phyloP scores from a whole-genome alignment of 2,329 filamentous ascomycete genomes.

The Fusarium tjaetaba region DNA sequence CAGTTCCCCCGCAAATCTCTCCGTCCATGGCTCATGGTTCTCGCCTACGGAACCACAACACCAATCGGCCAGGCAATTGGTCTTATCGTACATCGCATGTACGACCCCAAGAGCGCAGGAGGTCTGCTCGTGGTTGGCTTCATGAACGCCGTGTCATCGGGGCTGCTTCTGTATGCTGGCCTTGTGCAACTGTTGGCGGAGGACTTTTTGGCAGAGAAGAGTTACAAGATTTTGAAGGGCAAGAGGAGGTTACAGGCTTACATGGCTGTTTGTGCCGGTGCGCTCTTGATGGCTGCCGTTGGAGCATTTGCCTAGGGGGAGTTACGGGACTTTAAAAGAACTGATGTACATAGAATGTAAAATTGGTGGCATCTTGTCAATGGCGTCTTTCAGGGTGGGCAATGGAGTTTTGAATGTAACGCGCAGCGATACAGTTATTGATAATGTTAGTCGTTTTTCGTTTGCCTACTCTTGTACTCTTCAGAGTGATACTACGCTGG shows the following conservation, averaged over 20 bases:
- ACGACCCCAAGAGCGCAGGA: slow-evolving; percentile 79
- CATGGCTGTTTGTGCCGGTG: slow-evolving; percentile 69
- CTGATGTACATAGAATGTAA: slow-evolving; percentile 32
- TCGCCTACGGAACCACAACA: slow-evolving; percentile 80
- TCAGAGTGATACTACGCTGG: neutral
- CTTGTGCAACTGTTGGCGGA: slow-evolving; percentile 86
- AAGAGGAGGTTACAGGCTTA: slow-evolving; percentile 70
- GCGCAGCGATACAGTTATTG: neutral
- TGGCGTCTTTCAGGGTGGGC: slow-evolving; percentile 8
- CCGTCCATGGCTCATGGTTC: slow-evolving; percentile 85
- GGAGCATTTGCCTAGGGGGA: slow-evolving; percentile 73
- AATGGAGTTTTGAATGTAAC: slow-evolving; percentile 7
- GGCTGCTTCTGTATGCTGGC: slow-evolving; percentile 82
- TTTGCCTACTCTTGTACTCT: neutral
- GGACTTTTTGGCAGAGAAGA: slow-evolving; percentile 82
- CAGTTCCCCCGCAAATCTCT: slow-evolving; percentile 78
- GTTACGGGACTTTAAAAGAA: neutral
- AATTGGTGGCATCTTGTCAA: slow-evolving; percentile 10
- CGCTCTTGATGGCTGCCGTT: slow-evolving; percentile 75
- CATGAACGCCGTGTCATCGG: slow-evolving; percentile 87
- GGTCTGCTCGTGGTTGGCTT: slow-evolving; percentile 85
- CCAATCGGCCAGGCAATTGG: slow-evolving; percentile 87
- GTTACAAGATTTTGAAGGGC: slow-evolving; percentile 73
- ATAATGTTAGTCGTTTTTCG: neutral
- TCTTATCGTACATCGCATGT: slow-evolving; percentile 78